A percentile compares a stretch with the other conserved stretches of the same genome.
phyloP scores from a whole-genome alignment of 2,329 filamentous ascomycete genomes.

The Aotearoamyces nothofagi region DNA sequence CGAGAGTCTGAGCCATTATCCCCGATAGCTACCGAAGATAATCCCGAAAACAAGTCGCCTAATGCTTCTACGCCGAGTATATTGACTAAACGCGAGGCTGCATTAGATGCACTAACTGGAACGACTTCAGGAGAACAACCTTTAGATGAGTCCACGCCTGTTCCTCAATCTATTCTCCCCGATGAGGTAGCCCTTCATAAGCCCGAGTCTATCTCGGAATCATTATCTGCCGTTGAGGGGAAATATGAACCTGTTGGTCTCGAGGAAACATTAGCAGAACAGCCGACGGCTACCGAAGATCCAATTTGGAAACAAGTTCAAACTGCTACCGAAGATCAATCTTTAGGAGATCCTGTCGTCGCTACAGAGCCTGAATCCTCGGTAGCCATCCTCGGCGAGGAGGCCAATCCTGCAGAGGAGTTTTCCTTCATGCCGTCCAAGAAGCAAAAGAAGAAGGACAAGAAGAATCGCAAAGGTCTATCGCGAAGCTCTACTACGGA shows the following conservation, averaged over 20 bases:
- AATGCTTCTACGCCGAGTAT: background rate
- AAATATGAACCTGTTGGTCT: no score
- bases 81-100: background rate
- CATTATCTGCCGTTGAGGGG: no score
- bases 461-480: conserved; percentile 5
- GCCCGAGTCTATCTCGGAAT: no score
- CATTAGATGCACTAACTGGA: background rate
- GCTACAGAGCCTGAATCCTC: conserved; percentile 4
- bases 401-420: background rate
- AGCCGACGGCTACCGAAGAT: no score
- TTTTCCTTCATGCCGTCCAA: conserved; percentile 16
- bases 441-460: conserved; percentile 26
- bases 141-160: no score
- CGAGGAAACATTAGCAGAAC: no score
- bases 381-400: conserved; percentile 4
- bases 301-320: no score
- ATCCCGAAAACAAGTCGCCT: background rate
- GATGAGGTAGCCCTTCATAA: no score
- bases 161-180: no score
- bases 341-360: no score
- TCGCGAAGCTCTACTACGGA: background rate
- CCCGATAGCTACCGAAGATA: background rate
- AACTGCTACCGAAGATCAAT: conserved; percentile 4
- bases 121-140: no score
- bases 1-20: background rate